Base-by-base conservation (phyloP, 768 basidiomycete species). In the Termitomyces sp. region DNA sequence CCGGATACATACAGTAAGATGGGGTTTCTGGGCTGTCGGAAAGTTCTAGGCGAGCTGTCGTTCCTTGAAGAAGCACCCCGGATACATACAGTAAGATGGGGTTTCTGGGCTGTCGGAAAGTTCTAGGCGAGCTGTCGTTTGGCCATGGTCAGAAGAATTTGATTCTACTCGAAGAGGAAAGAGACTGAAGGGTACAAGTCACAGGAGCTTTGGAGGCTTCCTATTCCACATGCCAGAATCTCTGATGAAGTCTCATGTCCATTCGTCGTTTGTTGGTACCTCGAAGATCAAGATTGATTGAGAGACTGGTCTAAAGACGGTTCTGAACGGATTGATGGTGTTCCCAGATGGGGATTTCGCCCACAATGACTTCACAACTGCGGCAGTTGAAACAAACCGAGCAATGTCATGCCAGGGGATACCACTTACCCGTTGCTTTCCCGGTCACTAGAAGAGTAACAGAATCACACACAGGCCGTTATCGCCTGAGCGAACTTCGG, bases 191-290 rank as follows among this genome's bases (percentile, higher is more conserved):
- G 25, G 50, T 27, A 37, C 50, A 51, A n/a, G 37, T 51, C 35
- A 40, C 50, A 51, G 25, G 50, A 51, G 37, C 48, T 49, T 49
- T 11, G n/a, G 29, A 53, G 40, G 19, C 51, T 53, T 53, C 51
- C n/a, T 32, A 19, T 31, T n/a, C 32, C 52, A 31, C 52, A 53
- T 53, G 52, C 41, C 41, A n/a, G 29, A 10, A 57, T 57, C 21
- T 59, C n/a, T 48, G 38, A 25, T 48, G 34, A 31, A 41, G 51
- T 56, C 55, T 35, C 59, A 44, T 56, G 59, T 16, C 47, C 47
- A 34, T 29, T 44, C 17, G 37, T 47, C 19, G 40, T 35, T 21
- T 51, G 52, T 48, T 59, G 54, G 59, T 59, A 47, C 59, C 59
- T 53, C 32, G 37, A 37, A 50, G 41, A 49, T 42, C 32, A 46